These are phyloP conservation scores for Silene coronaria DNA, from an alignment of 179 eudicot species.

Conservation along the genomic window DNA sequence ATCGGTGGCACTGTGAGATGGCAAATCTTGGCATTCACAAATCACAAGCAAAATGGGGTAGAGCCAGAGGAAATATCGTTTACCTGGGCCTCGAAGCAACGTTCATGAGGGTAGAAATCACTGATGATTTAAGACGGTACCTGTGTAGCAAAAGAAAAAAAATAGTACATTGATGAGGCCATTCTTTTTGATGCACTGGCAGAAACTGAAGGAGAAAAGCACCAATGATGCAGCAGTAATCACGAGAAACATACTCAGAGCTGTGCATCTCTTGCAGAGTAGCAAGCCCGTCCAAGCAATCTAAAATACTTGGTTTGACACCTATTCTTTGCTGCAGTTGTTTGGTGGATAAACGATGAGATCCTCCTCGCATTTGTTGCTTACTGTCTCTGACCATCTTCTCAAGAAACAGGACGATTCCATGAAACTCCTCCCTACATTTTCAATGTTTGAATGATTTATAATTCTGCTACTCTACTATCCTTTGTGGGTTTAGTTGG, in stretches of 20 bases:
- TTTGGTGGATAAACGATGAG: slow-evolving; percentile 36
- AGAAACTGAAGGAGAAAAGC: background rate
- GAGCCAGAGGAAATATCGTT: background rate
- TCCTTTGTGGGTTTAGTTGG: background rate
- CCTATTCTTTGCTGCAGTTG: slow-evolving; percentile 65
- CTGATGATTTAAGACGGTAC: slow-evolving; percentile 61
- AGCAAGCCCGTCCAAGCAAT: slow-evolving; percentile 74
- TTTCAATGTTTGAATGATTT: background rate
- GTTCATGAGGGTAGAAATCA: slow-evolving; percentile 47
- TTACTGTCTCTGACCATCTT: slow-evolving; percentile 65
- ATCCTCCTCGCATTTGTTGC: slow-evolving; percentile 61
- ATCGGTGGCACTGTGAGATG: slow-evolving; percentile 45
- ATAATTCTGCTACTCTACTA: background rate
- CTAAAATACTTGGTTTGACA: slow-evolving; percentile 67
- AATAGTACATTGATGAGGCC: background rate
- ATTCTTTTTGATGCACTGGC: background rate
- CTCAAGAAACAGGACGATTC: slow-evolving; percentile 48
- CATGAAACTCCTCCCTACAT: slow-evolving; percentile 59
- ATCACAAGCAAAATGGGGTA: background rate
- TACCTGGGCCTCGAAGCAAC: slow-evolving; percentile 60
- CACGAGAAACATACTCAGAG: slow-evolving; percentile 54
- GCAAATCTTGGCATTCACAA: background rate
- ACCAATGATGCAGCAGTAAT: background rate
- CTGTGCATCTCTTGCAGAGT: slow-evolving; percentile 71
- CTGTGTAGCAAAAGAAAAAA: slow-evolving; percentile 31